These are phyloP conservation scores for Paecilomyces niveus DNA, from an alignment of 2,329 filamentous ascomycete species.

Conservation along the genomic window DNA sequence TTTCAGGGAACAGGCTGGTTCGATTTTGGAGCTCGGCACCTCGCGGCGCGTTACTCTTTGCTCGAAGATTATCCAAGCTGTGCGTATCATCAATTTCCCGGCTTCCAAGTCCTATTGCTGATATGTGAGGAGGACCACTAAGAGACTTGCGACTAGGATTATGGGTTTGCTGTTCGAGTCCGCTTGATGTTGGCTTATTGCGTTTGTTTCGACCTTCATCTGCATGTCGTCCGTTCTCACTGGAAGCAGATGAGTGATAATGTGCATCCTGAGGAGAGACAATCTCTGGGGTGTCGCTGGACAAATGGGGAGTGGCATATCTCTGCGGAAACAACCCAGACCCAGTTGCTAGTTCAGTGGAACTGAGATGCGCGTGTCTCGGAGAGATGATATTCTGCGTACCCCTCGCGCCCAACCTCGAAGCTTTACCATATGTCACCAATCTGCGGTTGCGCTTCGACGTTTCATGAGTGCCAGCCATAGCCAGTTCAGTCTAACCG, in stretches of 20 bases:
- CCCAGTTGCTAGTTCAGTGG: neutral
- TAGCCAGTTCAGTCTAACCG: neutral
- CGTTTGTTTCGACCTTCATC: neutral
- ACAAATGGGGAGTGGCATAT: neutral
- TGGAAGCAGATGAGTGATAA: neutral
- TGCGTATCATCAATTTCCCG: neutral
- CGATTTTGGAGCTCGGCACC: neutral
- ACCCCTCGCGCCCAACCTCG: constrained; percentile 2
- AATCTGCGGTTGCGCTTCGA: constrained; percentile 19
- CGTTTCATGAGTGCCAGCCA: constrained; percentile 7
- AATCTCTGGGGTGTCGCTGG: neutral
- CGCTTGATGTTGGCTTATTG: neutral
- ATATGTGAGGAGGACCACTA: neutral
- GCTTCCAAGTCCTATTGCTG: neutral
- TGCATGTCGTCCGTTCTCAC: neutral
- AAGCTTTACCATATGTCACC: constrained; percentile 32
- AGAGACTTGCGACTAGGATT: neutral
- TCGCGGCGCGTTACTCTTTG: neutral
- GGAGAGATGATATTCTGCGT: neutral
- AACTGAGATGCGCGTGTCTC: neutral
- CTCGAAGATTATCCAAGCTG: neutral
- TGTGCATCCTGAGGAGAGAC: neutral
- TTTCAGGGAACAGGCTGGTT: neutral
- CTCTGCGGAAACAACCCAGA: neutral
- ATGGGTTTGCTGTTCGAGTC: neutral